Conservation (phyloP, 192 early-diverging fungal genomes). For the Obelidium mucronatum region DNA sequence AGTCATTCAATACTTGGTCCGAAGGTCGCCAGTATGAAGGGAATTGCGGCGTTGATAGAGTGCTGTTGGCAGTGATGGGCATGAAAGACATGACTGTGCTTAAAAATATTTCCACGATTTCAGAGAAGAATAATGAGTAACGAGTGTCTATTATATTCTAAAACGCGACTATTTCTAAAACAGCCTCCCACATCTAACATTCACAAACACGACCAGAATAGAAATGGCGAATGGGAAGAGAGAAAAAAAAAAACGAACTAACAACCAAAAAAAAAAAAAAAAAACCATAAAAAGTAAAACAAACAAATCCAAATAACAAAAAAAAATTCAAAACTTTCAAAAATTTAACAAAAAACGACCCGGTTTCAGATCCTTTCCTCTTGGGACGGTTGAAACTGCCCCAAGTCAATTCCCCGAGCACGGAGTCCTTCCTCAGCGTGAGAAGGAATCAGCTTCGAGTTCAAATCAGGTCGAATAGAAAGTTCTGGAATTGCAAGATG, state of each 20-base stretch:
- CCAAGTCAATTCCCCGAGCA: constrained; percentile 78
- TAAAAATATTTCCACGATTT: too few species aligned
- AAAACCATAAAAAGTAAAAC: too few species aligned
- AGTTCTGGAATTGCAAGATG: constrained; percentile 66
- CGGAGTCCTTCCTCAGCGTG: constrained; percentile 72
- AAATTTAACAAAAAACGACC: too few species aligned
- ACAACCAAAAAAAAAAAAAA: too few species aligned
- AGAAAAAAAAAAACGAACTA: background rate
- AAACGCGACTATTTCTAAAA: too few species aligned
- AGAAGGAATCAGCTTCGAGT: constrained; percentile 78
- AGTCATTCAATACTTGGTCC: constrained; percentile 1
- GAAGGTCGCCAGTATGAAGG: constrained; percentile 3
- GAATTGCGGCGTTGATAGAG: background rate
- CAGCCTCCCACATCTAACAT: too few species aligned
- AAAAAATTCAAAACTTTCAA: background rate
- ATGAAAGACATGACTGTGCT: constrained; percentile 5
- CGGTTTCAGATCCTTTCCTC: constrained; percentile 6
- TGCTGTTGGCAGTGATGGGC: background rate
- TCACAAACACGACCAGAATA: too few species aligned
- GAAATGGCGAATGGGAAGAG: too few species aligned
- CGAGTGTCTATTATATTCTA: too few species aligned
- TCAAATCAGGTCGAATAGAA: constrained; percentile 85
- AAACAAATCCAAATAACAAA: background rate
- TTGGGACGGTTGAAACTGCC: constrained; percentile 67
- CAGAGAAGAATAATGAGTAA: too few species aligned